Evolutionary conservation across 2,329 filamentous ascomycete species (phyloP).

Genomic region (Graphilbum ipis-grandicollis): DNA sequence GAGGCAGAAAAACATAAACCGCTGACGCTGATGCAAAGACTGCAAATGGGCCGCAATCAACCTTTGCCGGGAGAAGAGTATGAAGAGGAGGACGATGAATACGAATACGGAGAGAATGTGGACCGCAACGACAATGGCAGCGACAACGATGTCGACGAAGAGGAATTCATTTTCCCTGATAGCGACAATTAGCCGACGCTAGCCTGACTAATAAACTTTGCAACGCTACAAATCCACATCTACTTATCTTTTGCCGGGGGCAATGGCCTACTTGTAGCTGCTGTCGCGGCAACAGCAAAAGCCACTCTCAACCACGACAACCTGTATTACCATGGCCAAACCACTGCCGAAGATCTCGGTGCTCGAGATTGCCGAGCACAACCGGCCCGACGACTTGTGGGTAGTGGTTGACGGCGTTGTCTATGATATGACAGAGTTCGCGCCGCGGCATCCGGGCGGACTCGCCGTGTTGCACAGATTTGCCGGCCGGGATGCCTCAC

Average conservation of each 20-base stretch:
- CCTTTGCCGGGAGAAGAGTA: background rate
- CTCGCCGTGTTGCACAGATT: conserved; percentile 26
- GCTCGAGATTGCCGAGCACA: conserved; percentile 28
- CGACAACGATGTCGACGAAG: background rate
- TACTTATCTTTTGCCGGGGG: no score
- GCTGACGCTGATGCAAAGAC: conserved; percentile 4
- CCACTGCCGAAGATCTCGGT: background rate
- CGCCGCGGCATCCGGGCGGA: conserved; percentile 23
- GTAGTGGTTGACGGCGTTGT: conserved; percentile 51
- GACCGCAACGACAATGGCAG: conserved; percentile 16
- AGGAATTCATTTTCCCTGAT: no score
- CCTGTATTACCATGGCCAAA: no score
- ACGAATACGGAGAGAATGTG: conserved; percentile 34
- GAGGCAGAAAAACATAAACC: background rate
- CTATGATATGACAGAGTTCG: conserved; percentile 53
- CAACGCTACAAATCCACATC: no score
- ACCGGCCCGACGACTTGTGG: conserved; percentile 37
- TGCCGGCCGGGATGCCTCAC: conserved; percentile 35
- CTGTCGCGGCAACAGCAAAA: no score
- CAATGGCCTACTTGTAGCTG: no score
- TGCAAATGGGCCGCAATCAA: conserved; percentile 1
- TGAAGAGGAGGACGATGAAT: background rate
- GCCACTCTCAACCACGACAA: background rate
- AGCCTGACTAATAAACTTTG: no score
- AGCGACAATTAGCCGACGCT: background rate